These are phyloP conservation scores for Verticillium zaregamsianum DNA, from an alignment of 2,329 filamentous ascomycete species.

Conservation along the genomic window DNA sequence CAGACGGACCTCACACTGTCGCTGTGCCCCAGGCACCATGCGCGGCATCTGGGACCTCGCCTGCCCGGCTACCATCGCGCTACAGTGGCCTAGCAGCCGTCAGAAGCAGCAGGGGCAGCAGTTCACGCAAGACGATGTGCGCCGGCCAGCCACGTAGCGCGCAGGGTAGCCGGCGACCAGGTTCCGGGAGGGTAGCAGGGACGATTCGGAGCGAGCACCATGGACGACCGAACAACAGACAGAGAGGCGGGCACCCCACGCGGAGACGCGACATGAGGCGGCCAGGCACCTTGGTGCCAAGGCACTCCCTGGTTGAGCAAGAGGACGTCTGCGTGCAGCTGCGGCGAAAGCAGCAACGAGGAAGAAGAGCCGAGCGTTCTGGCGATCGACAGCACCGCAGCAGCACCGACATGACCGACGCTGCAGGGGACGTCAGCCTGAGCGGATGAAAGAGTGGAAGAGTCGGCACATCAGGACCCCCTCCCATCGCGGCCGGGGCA, in stretches of 20 bases:
- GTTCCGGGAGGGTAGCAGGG: not conserved
- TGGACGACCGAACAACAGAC: not conserved
- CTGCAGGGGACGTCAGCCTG: not conserved
- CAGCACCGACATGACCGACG: not conserved
- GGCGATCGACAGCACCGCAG: slow-evolving; percentile 7
- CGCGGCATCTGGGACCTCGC: not conserved
- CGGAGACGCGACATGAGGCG: not conserved
- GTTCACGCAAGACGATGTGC: not conserved
- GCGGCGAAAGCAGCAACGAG: slow-evolving; percentile 6
- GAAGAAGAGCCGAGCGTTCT: slow-evolving; percentile 3
- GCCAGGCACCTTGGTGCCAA: slow-evolving; percentile 1
- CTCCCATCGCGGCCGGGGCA: slow-evolving; percentile 6
- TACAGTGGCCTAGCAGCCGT: not conserved
- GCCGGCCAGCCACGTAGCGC: not conserved
- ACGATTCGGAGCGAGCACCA: not conserved
- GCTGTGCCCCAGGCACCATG: not conserved
- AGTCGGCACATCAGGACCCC: slow-evolving; percentile 11
- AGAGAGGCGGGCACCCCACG: not conserved
- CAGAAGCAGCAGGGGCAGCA: not conserved
- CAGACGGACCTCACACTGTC: not conserved
- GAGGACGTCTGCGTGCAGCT: slow-evolving; percentile 6
- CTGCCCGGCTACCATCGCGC: not conserved
- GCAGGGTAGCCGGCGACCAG: not conserved
- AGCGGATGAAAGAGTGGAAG: slow-evolving; percentile 7
- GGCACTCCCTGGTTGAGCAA: not conserved